These are phyloP conservation scores for Cordia subcordata DNA, from an alignment of 257 asterid genomes.

Conservation along the genomic window DNA sequence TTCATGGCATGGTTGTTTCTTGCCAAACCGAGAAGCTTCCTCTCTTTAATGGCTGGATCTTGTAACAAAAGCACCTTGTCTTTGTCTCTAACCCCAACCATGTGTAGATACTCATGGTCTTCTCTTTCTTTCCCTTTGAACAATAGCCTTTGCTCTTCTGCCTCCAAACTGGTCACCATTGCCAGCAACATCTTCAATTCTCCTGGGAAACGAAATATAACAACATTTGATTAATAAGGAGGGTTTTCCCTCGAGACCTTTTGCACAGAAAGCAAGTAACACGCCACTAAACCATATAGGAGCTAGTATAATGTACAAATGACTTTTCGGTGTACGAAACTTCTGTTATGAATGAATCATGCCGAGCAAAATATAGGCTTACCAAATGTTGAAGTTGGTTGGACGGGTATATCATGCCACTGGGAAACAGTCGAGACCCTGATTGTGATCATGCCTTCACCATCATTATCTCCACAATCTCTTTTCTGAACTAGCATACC, in stretches of 20 bases:
- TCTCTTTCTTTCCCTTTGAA: slow-evolving; percentile 87
- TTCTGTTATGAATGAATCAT: not conserved
- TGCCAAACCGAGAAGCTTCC: slow-evolving; percentile 20
- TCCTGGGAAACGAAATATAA: slow-evolving; percentile 47
- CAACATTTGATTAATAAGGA: not conserved
- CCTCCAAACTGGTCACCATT: slow-evolving; percentile 54
- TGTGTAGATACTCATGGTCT: slow-evolving; percentile 63
- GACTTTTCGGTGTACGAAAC: no score
- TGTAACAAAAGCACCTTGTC: slow-evolving; percentile 73
- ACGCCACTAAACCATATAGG: no score
- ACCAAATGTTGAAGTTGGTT: slow-evolving; percentile 84
- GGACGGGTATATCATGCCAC: slow-evolving; percentile 48
- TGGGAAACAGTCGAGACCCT: slow-evolving; percentile 59
- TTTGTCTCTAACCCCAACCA: slow-evolving; percentile 74
- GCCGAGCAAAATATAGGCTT: slow-evolving; percentile 3
- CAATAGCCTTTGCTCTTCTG: slow-evolving; percentile 63
- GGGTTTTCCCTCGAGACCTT: no score
- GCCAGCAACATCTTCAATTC: slow-evolving; percentile 59
- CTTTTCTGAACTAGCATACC: slow-evolving; percentile 87
- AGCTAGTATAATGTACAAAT: no score
- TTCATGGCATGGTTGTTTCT: slow-evolving; percentile 27
- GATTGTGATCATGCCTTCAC: slow-evolving; percentile 39
- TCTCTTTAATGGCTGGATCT: slow-evolving; percentile 71
- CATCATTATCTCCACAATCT: slow-evolving; percentile 31
- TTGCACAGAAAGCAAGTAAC: no score